A percentile compares a stretch with the other conserved stretches of the same genome.
Conservation (phyloP, 2,329 filamentous ascomycete species). For the Botryosphaeria dothidea region DNA sequence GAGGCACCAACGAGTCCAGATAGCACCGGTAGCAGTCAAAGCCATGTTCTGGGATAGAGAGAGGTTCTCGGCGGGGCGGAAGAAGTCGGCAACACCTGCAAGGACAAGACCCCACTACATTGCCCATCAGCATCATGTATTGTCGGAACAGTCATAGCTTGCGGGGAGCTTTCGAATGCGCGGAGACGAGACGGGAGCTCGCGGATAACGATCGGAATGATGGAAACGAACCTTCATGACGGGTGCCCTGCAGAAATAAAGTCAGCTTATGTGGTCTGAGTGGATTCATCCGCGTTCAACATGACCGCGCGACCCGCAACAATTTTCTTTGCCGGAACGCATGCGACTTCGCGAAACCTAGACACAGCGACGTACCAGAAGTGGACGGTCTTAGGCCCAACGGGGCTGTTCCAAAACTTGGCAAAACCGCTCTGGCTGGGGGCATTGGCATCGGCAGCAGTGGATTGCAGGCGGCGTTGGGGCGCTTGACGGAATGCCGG, state of each 20-base stretch:
- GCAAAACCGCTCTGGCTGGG: conserved; percentile 58
- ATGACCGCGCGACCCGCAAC: background rate
- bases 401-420: conserved; percentile 61
- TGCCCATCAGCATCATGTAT: background rate
- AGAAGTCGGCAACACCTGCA: conserved; percentile 87
- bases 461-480: conserved; percentile 69
- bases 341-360: background rate
- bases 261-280: conserved; percentile 7
- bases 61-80: conserved; percentile 87
- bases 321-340: background rate
- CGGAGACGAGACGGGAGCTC: background rate
- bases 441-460: conserved; percentile 54
- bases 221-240: conserved; percentile 72
- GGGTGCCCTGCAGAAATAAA: conserved; percentile 68
- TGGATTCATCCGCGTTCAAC: background rate
- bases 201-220: background rate
- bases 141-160: background rate
- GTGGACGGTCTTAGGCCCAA: conserved; percentile 77
- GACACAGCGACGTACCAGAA: conserved; percentile 72
- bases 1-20: conserved; percentile 99
- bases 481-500: conserved; percentile 49
- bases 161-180: background rate
- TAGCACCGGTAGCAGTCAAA: conserved; percentile 84
- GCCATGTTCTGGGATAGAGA: conserved; percentile 91
- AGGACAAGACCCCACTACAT: conserved; percentile 87